Evolutionary conservation across 768 basidiomycete species (phyloP), one percentile per base, ranked within the genome.

Genomic region (Pulveroboletus frians): DNA sequence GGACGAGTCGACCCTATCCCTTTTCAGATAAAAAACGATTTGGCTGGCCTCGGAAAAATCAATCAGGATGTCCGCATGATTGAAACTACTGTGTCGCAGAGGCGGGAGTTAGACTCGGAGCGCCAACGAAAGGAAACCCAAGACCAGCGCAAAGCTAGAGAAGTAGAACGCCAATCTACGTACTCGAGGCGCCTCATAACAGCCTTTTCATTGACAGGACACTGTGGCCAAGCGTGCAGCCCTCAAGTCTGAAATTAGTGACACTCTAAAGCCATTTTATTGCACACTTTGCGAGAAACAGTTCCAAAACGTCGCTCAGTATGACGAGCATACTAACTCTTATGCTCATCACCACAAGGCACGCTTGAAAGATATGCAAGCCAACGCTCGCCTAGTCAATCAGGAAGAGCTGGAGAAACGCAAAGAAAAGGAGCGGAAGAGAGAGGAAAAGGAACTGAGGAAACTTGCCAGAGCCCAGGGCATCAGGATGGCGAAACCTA

Each of bases 311-410:
- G 86, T 92, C 17, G 82, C 87, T 0, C 89, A 90, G 60, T 92
- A 88, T 58, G 90, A 92, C 55, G 90, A 92, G 60, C 90, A 92
- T 66, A 88, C 86, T 46, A 92, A 91, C 60, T 90, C 90, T 7
- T 91, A 90, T 56, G 86, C 88, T 0, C 88, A 91, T 60, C 86
- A 88, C 58, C 89, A 90, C 70, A 90, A 86, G 68, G 84, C 84
- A 31, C 84, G 90, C 42, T 78, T 83, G 64, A 83, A 73, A 56
- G 88, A 91, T 57, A 87, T 91, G 86, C 85, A 89, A 69, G 80
- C 81, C 26, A 81, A 81, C 43, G 78, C 78, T 43, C 81, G 84
- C 10, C 68, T 80, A n/a, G 79, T 80, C 47, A 76, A 77, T 14
- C 73, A 80, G 57, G 84, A 80, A 49, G 88, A 88, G 46, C 56